Conservation (phyloP, 2,329 filamentous ascomycete genomes). For the Sporothrix euskadiensis region DNA sequence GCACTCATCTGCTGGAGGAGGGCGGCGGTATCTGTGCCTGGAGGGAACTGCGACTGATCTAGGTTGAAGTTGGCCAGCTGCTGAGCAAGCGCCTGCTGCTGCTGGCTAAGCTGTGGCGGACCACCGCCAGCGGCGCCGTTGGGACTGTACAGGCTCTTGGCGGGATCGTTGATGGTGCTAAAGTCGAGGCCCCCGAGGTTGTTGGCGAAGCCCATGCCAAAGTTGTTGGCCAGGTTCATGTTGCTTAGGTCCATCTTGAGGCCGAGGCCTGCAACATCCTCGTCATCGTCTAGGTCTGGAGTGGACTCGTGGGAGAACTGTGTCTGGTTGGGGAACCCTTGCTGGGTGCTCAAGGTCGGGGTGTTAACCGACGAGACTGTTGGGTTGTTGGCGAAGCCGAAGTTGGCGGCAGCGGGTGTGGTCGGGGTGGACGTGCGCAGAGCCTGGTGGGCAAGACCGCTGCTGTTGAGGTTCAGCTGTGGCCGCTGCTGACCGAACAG, state of each 20-base stretch:
- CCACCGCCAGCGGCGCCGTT: slow-evolving; percentile 58
- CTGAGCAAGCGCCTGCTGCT: slow-evolving; percentile 65
- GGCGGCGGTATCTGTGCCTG: slow-evolving; percentile 68
- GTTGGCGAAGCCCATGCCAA: slow-evolving; percentile 57
- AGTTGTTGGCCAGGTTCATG: slow-evolving; percentile 50
- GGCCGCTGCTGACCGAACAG: slow-evolving; percentile 68
- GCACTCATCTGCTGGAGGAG: slow-evolving; percentile 57
- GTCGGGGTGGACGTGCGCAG: slow-evolving; percentile 82
- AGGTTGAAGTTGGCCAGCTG: slow-evolving; percentile 72
- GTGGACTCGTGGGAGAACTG: slow-evolving; percentile 50
- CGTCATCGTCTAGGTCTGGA: slow-evolving; percentile 72
- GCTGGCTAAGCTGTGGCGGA: slow-evolving; percentile 56
- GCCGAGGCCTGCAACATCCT: slow-evolving; percentile 65
- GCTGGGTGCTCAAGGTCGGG: slow-evolving; percentile 80
- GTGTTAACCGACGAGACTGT: slow-evolving; percentile 98
- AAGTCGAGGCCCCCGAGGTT: slow-evolving; percentile 49
- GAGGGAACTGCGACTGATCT: slow-evolving; percentile 71
- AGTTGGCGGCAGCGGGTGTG: slow-evolving; percentile 75
- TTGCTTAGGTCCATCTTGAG: slow-evolving; percentile 61
- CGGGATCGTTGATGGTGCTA: slow-evolving; percentile 82
- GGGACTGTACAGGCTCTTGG: slow-evolving; percentile 87
- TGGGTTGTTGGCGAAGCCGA: slow-evolving; percentile 86
- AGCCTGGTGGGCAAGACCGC: slow-evolving; percentile 73
- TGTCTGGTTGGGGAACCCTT: slow-evolving; percentile 57
- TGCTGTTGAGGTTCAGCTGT: slow-evolving; percentile 76